Evolutionary conservation across 306 rosid genomes (phyloP).

Genomic region (Begonia peltatifolia): DNA sequence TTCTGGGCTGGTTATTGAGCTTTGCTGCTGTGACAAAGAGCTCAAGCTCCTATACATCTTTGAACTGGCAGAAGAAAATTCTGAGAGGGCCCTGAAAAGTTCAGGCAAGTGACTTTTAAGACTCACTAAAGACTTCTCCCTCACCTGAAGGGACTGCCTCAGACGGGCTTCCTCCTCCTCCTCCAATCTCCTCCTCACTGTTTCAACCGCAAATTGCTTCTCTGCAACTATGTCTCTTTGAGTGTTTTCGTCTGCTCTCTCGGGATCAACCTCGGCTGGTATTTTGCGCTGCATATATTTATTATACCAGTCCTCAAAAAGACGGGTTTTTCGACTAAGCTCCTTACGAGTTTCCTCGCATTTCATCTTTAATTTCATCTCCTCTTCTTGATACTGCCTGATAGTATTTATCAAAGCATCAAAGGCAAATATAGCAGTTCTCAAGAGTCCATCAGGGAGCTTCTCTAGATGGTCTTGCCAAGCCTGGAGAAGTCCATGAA

Average conservation of each 20-base stretch:
- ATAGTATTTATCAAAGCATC: constrained; percentile 51
- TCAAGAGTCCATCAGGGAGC: constrained; percentile 67
- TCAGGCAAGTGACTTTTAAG: constrained; percentile 64
- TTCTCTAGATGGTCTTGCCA: constrained; percentile 77
- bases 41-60: constrained; percentile 48
- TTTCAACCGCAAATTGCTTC: constrained; percentile 41
- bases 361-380: constrained; percentile 43
- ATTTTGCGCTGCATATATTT: constrained; percentile 45
- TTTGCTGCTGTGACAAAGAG: constrained; percentile 25
- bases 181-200: constrained; percentile 53
- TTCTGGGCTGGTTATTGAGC: not conserved
- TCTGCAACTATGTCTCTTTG: constrained; percentile 33
- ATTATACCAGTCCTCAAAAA: constrained; percentile 65
- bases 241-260: constrained; percentile 19
- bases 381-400: constrained; percentile 45
- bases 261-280: constrained; percentile 32
- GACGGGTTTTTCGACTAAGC: constrained; percentile 36
- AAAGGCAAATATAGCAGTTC: constrained; percentile 50
- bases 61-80: constrained; percentile 43
- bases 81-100: constrained; percentile 56
- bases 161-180: constrained; percentile 42
- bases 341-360: constrained; percentile 42
- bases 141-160: constrained; percentile 52
- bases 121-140: constrained; percentile 64
- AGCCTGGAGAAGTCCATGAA: constrained; percentile 43